Evolutionary conservation across 192 early-diverging fungal genomes (phyloP), one percentile per base, ranked within the genome.

Genomic region (Backusella tuberculispora): DNA sequence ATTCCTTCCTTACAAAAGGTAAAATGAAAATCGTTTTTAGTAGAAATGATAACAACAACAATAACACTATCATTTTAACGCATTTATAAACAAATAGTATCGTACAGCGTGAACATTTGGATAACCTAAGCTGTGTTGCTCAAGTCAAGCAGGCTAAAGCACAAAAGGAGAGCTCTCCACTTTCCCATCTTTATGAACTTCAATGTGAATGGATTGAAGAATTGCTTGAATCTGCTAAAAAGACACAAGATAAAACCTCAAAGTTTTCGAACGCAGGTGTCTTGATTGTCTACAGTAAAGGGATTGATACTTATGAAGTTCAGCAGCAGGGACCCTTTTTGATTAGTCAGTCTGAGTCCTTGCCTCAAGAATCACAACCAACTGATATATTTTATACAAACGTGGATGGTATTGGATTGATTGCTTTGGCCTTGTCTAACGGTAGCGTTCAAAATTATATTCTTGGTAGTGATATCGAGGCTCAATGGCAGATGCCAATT

Each of bases 1-100:
- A 7, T 81, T 95, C 26, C 72, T 95, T 74, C 95, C 95, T 5
- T 78, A 79, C 42, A 83, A 76, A 48, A 87, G 88, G 90, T 90
- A 87, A 75, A 34, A 34, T 34, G 29, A 34, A 34, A 34, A 34
- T 2, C 2, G 2, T 34, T 34, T 34, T 34, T 34, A 34, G 29
- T 34, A 34, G 42, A 5, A 26, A 24, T 19, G 21, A 24, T 43
- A n/a, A 46, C 21, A 76, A 14, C 0, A 40, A 15, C 40, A 9
- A 24, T 41, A 73, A 3, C 5, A 50, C n/a, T 29, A 17, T 17
- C 3, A 29, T 37, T 26, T 29, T 63, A 44, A 69, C 44, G 7
- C 63, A 45, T 68, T 73, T 78, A 19, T 76, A 63, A 50, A 69
- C n/a, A 0, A 72, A 76, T 15, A 85, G 80, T 43, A 75, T 74